Base-by-base conservation (phyloP, 768 basidiomycete genomes). In the Polyporus arcularius region DNA sequence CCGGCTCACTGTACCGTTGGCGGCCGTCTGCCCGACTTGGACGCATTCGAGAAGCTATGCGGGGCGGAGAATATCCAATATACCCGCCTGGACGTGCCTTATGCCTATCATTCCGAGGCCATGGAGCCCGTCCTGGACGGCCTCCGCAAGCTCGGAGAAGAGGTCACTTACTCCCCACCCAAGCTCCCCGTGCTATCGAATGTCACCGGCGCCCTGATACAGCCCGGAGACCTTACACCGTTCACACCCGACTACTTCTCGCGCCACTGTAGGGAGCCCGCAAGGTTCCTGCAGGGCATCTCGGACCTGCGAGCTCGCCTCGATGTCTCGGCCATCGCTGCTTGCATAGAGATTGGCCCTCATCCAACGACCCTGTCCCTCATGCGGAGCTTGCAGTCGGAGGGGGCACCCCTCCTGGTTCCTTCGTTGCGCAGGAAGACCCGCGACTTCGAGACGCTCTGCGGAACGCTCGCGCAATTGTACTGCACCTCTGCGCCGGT, bases 261-360 rank as follows among this genome's bases (percentile, higher is more conserved):
- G 26, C 80, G 75, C 14, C 89, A 90, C 62, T 87, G 86, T 65
- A 73, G 70, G 4, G 76, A 81, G 60, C 85, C 85, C 31, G 88
- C 86, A 10, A 77, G 71, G 32, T 89, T 89, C 65, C 73, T 79
- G 14, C 74, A 76, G 28, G 83, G 83, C 12, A 68, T 90, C 2
- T 72, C 69, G n/a, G 72, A 78, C 0, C 75, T 85, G 10, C 32
- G 76, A 1, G 62, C 73, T 5, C 61, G 58, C 14, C 26, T 70
- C 12, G 70, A 69, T 15, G 59, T 75, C 30, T 51, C 66, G 43
- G 58, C 68, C 14, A 68, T 78, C 7, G 76, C 76, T 43, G 78
- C 76, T 0, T 90, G 85, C 84, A 75, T 91, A 8, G 89, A 91
- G 70, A 78, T 90, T 45, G 85, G 89, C 2, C 86, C 89, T 11